phyloP scores from a whole-genome alignment of 768 basidiomycete species.

The Tylopilus cervinicoccineus region DNA sequence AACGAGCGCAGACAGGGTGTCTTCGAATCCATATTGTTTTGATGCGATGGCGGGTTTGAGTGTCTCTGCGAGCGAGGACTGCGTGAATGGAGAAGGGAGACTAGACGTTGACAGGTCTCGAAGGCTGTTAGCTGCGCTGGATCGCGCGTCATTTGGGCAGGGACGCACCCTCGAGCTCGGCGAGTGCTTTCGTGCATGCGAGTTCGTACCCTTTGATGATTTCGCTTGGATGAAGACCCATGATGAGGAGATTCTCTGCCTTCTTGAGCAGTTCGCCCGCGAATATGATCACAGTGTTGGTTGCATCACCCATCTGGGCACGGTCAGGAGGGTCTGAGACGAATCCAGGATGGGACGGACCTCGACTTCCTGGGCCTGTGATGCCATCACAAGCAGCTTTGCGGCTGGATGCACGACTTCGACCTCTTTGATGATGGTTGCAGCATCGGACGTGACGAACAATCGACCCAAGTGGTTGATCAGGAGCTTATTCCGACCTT shows the following conservation, averaged over 20 bases:
- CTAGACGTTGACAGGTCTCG: conserved; percentile 67
- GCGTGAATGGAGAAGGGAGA: conserved; percentile 69
- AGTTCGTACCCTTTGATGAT: conserved; percentile 94
- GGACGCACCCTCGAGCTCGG: conserved; percentile 85
- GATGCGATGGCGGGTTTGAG: conserved; percentile 92
- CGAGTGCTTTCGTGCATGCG: conserved; percentile 75
- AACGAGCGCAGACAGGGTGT: conserved; percentile 74
- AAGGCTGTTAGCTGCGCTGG: conserved; percentile 13
- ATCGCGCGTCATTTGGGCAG: conserved; percentile 28
- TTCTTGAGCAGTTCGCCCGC: conserved; percentile 94
- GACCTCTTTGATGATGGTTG: conserved; percentile 96
- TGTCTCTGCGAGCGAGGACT: conserved; percentile 64
- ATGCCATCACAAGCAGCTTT: conserved; percentile 98
- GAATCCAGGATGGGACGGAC: conserved; percentile 39
- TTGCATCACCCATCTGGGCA: conserved; percentile 91
- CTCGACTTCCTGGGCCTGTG: conserved; percentile 93
- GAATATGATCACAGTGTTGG: conserved; percentile 92
- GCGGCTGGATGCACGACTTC: conserved; percentile 99
- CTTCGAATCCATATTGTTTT: conserved; percentile 96
- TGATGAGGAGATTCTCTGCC: conserved; percentile 86
- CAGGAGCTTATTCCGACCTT: conserved; percentile 94
- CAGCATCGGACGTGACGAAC: conserved; percentile 98
- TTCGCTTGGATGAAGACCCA: conserved; percentile 97
- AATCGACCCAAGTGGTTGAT: conserved; percentile 96
- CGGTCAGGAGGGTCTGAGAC: conserved; percentile 6